Conservation (phyloP, 164 flowering plant genomes). For the Cinnamomum chago region DNA sequence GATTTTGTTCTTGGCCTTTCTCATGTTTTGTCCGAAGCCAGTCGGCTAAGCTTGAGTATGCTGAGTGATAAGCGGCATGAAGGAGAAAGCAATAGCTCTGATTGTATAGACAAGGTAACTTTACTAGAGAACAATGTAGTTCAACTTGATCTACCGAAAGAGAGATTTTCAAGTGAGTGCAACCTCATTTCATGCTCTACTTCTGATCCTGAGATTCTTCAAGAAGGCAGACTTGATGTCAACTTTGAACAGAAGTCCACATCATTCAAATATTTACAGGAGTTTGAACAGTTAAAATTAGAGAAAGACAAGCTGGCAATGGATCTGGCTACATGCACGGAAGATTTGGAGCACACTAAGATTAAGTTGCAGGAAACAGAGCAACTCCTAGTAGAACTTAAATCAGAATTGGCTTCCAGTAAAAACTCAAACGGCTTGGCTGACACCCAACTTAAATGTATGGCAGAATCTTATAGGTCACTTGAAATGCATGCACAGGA, state of each 20-base stretch:
- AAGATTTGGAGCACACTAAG: conserved; percentile 53
- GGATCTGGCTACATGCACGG: conserved; percentile 56
- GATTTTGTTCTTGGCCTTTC: conserved; percentile 70
- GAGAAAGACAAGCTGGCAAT: conserved; percentile 58
- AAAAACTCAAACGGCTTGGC: conserved; percentile 73
- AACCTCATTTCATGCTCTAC: conserved; percentile 44
- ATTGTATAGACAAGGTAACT: conserved; percentile 84
- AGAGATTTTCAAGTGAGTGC: conserved; percentile 49
- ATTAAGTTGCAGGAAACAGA: conserved; percentile 65
- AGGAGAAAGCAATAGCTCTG: conserved; percentile 53
- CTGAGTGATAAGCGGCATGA: conserved; percentile 46
- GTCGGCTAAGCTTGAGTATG: conserved; percentile 48
- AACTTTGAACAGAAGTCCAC: conserved; percentile 36
- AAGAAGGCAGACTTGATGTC: conserved; percentile 46
- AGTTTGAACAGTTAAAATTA: conserved; percentile 51
- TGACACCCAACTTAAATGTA: conserved; percentile 97
- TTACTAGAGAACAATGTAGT: conserved; percentile 62
- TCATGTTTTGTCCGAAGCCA: conserved; percentile 48
- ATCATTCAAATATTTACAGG: conserved; percentile 41
- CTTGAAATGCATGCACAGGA: conserved; percentile 75
- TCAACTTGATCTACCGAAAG: conserved; percentile 38
- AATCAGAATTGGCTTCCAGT: conserved; percentile 66
- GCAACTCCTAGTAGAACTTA: conserved; percentile 56
- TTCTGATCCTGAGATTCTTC: conserved; percentile 61
- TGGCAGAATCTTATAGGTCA: conserved; percentile 92